Percentiles rank a stretch among this genome's conserved stretches.
These are phyloP conservation scores for Ceratocystis destructans DNA, from an alignment of 2,329 filamentous ascomycete species.

Conservation along the genomic window DNA sequence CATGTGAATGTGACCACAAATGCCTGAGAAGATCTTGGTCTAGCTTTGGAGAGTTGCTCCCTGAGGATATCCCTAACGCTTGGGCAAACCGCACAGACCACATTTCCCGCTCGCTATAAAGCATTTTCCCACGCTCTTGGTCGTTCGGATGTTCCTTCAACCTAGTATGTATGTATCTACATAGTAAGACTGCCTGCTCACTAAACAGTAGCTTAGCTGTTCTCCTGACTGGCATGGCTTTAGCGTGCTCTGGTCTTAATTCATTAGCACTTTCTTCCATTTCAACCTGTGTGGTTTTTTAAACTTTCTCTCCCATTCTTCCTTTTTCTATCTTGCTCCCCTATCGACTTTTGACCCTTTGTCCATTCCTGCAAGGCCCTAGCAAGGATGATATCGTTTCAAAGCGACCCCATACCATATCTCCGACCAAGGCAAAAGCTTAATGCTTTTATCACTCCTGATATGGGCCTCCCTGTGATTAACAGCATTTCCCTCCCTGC, in stretches of 20 bases:
- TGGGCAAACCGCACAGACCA: neutral
- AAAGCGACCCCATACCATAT: neutral
- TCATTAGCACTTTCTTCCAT: neutral
- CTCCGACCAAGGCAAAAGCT: neutral
- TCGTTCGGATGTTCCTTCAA: neutral
- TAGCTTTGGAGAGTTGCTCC: neutral
- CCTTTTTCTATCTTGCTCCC: neutral
- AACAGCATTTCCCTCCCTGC: too few relatives aligned
- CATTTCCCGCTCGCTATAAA: neutral
- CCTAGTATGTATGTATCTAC: neutral
- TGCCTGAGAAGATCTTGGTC: neutral
- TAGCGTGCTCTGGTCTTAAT: neutral
- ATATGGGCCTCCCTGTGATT: neutral
- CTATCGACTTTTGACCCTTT: neutral
- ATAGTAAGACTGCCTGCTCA: neutral
- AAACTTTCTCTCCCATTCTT: neutral
- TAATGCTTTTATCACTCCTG: neutral
- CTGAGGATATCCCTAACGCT: neutral
- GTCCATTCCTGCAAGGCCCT: neutral
- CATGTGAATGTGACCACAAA: neutral
- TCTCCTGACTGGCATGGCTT: neutral
- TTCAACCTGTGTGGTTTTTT: neutral
- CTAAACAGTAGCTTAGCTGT: neutral
- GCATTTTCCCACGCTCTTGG: neutral
- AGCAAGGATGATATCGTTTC: neutral